Evolutionary conservation across 2,329 filamentous ascomycete species (phyloP).

Genomic region (Diaporthe velutina): DNA sequence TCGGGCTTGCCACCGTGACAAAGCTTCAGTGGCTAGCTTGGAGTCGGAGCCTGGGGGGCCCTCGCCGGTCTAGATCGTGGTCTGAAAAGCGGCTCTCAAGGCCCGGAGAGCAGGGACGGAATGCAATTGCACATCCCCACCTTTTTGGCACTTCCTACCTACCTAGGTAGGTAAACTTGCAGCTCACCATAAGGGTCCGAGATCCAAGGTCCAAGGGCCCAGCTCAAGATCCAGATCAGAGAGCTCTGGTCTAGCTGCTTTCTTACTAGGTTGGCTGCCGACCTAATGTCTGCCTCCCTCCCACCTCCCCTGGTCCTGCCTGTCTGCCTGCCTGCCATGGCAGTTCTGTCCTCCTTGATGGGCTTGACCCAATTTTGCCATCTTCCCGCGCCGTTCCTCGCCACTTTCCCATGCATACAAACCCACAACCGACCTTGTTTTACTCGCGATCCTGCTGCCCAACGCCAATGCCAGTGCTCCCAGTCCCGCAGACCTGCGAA

Average conservation of each 20-base stretch:
- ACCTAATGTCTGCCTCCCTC: no score
- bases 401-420: conserved; percentile 15
- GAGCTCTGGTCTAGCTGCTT: conserved; percentile 12
- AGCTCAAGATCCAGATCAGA: neutral
- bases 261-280: neutral
- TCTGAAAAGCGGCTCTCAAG: conserved; percentile 10
- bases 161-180: no score
- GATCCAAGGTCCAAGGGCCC: neutral
- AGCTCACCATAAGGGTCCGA: neutral
- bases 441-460: neutral
- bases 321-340: neutral
- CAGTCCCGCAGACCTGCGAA: conserved; percentile 11
- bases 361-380: conserved; percentile 5
- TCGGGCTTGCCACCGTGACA: neutral
- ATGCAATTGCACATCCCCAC: neutral
- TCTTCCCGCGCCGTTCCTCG: neutral
- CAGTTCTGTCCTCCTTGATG: neutral
- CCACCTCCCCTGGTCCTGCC: no score
- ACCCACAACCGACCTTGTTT: neutral
- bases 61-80: conserved; percentile 7
- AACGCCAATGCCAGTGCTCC: neutral
- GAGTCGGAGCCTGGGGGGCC: neutral
- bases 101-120: neutral
- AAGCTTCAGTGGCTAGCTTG: neutral
- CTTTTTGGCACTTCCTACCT: no score